Conservation (phyloP, 495 filamentous ascomycete species). For the Eremomyces bilateralis region DNA sequence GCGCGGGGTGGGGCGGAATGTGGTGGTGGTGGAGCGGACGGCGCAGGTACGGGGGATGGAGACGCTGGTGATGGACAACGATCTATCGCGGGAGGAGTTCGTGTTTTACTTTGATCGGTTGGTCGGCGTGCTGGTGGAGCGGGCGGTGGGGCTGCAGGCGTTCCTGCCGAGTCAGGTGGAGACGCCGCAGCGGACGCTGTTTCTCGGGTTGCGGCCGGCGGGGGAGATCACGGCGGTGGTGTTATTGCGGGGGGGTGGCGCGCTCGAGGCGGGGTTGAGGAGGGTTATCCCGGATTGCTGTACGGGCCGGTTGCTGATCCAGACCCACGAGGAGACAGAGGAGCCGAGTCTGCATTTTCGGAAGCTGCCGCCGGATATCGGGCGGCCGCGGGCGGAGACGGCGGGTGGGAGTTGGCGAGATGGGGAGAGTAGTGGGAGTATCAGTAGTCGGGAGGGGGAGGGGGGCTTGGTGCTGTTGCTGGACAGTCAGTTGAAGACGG, state of each 20-base stretch:
- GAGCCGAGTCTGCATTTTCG: constrained; percentile 86
- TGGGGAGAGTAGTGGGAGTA: too few species aligned
- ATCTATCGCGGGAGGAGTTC: constrained; percentile 69
- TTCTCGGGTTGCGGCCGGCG: constrained; percentile 42
- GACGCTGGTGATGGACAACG: constrained; percentile 67
- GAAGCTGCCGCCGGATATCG: constrained; percentile 44
- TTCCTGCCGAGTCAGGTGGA: constrained; percentile 38
- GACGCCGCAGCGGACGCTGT: constrained; percentile 44
- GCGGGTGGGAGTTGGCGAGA: too few species aligned
- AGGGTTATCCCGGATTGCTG: constrained; percentile 81
- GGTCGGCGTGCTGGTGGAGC: constrained; percentile 62
- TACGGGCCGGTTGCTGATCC: constrained; percentile 73
- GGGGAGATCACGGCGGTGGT: constrained; percentile 70
- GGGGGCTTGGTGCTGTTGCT: constrained; percentile 68
- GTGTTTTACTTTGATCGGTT: constrained; percentile 93
- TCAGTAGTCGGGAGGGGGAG: too few species aligned
- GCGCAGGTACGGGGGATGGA: constrained; percentile 69
- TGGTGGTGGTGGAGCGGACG: constrained; percentile 47
- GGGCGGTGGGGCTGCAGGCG: constrained; percentile 46
- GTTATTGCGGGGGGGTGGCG: constrained; percentile 66
- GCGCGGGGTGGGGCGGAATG: constrained; percentile 49
- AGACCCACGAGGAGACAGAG: constrained; percentile 59
- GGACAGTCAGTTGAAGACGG: constrained; percentile 84
- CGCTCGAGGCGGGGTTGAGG: constrained; percentile 68
- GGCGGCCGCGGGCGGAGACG: too few species aligned